These are phyloP conservation scores for Elsinoe fawcettii DNA, from an alignment of 2,329 filamentous ascomycete species.

Conservation along the genomic window DNA sequence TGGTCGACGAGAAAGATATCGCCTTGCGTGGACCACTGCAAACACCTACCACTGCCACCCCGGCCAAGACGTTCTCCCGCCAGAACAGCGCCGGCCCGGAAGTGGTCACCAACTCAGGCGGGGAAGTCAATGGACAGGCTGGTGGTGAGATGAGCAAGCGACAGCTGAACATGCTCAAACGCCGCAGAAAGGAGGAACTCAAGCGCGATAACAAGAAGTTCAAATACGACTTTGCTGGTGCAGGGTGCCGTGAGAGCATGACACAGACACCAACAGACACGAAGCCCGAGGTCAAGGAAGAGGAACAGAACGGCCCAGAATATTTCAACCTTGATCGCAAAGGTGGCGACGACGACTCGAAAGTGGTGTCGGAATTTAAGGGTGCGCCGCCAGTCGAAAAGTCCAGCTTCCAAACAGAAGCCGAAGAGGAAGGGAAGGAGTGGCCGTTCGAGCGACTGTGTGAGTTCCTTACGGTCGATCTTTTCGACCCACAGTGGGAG, in stretches of 20 bases:
- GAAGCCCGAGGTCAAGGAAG: slow-evolving; percentile 52
- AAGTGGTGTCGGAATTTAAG: slow-evolving; percentile 93
- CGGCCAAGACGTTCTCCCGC: slow-evolving; percentile 45
- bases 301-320: slow-evolving; percentile 54
- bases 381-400: slow-evolving; percentile 74
- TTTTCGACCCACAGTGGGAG: slow-evolving; percentile 93
- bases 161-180: slow-evolving; percentile 88
- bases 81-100: slow-evolving; percentile 38
- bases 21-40: slow-evolving; percentile 33
- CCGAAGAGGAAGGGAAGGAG: slow-evolving; percentile 67
- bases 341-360: slow-evolving; percentile 75
- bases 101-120: slow-evolving; percentile 27
- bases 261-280: slow-evolving; percentile 47
- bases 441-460: slow-evolving; percentile 95
- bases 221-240: slow-evolving; percentile 64
- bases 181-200: slow-evolving; percentile 84
- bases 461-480: slow-evolving; percentile 85
- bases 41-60: slow-evolving; percentile 38
- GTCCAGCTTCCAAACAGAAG: slow-evolving; percentile 72
- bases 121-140: slow-evolving; percentile 43
- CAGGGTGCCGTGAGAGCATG: slow-evolving; percentile 52
- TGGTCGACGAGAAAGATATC: slow-evolving; percentile 60
- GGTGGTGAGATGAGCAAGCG: slow-evolving; percentile 76
- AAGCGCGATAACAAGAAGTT: slow-evolving; percentile 79
- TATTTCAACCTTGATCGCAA: slow-evolving; percentile 86